Base-by-base conservation (phyloP, 805 yeast genomes). In the Myxozyma kluyveri region DNA sequence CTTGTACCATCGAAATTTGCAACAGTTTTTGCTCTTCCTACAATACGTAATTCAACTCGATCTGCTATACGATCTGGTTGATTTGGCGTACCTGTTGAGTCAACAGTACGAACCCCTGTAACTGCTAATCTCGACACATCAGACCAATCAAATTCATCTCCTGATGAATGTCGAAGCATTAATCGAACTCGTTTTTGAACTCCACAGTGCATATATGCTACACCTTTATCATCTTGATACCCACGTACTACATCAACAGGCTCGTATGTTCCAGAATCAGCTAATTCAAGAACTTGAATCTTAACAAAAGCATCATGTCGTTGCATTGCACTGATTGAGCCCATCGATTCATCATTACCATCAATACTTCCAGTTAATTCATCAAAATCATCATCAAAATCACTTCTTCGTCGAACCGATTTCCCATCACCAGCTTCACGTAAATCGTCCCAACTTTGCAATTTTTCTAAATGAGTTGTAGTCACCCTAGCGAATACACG, bases 381-480 rank as follows among this genome's bases (percentile, higher is more conserved):
- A 2, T 22, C 19, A 21, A 37, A 45, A 10, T 36, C 17, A 9
- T 27, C 32, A 10, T 23, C 21, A 14, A 24, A n/a, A 17, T 18
- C 14, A 6, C 22, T 37, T 5, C 4, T 31, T 22, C 32, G 32
- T 23, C 2, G 14, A 35, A 9, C 1, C 32, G 3, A 10, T 7
- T 14, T 23, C 1, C 39, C 27, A 3, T 26, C 19, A 5, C 23
- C 40, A 1, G 38, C 29, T 33, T 54, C 61, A 33, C 49, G 63
- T 63, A 60, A 57, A 40, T 53, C 56, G 31, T 60, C 63, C 63
- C 63, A 60, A 47, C 63, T 60, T 41, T 42, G 48, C 27, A 60
- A 43, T 14, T 59, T 53, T 39, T 60, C 63, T 29, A 60, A 26
- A 35, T 60, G 63, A 7, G 41, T 57, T 10, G 14, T 31, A 6